These are phyloP conservation scores for Penicillium sp. DNA, from an alignment of 2,329 filamentous ascomycete species.

Conservation along the genomic window DNA sequence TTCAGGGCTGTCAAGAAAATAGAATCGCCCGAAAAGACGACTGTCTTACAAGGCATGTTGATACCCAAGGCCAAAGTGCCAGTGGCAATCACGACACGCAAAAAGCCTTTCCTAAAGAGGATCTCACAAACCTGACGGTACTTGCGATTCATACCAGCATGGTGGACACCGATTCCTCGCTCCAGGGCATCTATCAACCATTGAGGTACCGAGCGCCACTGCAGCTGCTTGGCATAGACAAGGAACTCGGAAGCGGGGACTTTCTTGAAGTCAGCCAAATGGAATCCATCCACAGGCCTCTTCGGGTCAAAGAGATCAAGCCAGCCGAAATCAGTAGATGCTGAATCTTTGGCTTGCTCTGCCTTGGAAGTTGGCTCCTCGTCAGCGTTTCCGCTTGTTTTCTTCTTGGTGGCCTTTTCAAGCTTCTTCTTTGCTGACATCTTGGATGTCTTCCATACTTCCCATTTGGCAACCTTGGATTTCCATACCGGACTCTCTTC, in stretches of 20 bases:
- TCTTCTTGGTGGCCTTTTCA: slow-evolving; percentile 36
- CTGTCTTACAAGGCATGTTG: slow-evolving; percentile 81
- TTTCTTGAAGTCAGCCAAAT: slow-evolving; percentile 62
- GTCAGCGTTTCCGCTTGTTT: slow-evolving; percentile 37
- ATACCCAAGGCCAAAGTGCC: slow-evolving; percentile 74
- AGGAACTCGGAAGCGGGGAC: slow-evolving; percentile 59
- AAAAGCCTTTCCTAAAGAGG: slow-evolving; percentile 57
- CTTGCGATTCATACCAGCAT: slow-evolving; percentile 73
- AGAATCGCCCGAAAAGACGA: slow-evolving; percentile 72
- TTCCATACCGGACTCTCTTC: slow-evolving; percentile 56
- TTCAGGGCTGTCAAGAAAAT: slow-evolving; percentile 71
- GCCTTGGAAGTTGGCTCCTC: slow-evolving; percentile 52
- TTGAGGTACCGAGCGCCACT: slow-evolving; percentile 46
- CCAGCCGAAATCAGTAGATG: slow-evolving; percentile 53
- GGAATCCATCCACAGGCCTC: slow-evolving; percentile 48
- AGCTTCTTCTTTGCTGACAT: slow-evolving; percentile 47
- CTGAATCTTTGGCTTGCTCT: slow-evolving; percentile 54
- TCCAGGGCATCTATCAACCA: slow-evolving; percentile 58
- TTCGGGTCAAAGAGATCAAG: slow-evolving; percentile 68
- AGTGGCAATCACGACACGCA: slow-evolving; percentile 70
- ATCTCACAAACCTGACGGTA: slow-evolving; percentile 63
- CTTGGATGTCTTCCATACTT: slow-evolving; percentile 36
- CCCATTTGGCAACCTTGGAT: slow-evolving; percentile 56
- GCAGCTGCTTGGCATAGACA: slow-evolving; percentile 52
- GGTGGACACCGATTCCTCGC: slow-evolving; percentile 72